A percentile compares a stretch with the other conserved stretches of the same genome.
Conservation (phyloP, 2,329 filamentous ascomycete species). For the Alternaria tenuissima region DNA sequence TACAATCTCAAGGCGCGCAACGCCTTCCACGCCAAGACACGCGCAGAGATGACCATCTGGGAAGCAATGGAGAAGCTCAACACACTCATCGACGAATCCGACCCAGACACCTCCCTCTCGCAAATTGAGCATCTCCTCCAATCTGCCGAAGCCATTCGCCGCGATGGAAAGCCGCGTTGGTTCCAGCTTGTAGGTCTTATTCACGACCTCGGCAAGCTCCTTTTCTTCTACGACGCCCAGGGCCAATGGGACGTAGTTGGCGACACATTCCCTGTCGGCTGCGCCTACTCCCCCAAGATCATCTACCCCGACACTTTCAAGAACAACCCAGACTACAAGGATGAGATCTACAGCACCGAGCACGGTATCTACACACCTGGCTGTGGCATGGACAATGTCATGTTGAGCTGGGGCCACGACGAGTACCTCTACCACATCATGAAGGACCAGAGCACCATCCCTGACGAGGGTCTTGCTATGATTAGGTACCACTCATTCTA, state of each 20-base stretch:
- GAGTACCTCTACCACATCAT: slow-evolving; percentile 88
- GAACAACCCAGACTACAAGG: slow-evolving; percentile 75
- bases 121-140: slow-evolving; percentile 93
- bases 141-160: slow-evolving; percentile 86
- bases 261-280: slow-evolving; percentile 82
- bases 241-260: slow-evolving; percentile 96
- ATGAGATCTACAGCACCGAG: slow-evolving; percentile 77
- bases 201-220: slow-evolving; percentile 81
- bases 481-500: slow-evolving; percentile 95
- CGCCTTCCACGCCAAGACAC: slow-evolving; percentile 70
- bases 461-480: slow-evolving; percentile 86
- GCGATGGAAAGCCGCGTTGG: slow-evolving; percentile 83
- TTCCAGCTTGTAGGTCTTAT: slow-evolving; percentile 81
- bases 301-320: slow-evolving; percentile 82
- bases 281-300: slow-evolving; percentile 76
- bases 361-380: slow-evolving; percentile 81
- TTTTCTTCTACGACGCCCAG: slow-evolving; percentile 81
- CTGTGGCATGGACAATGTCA: slow-evolving; percentile 85
- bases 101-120: slow-evolving; percentile 85
- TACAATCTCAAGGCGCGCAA: slow-evolving; percentile 86
- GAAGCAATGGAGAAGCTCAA: slow-evolving; percentile 92
- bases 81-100: slow-evolving; percentile 87
- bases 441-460: slow-evolving; percentile 81
- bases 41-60: slow-evolving; percentile 85
- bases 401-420: slow-evolving; percentile 91